A percentile compares a stretch with the other conserved stretches of the same genome.
phyloP scores from a whole-genome alignment of 345 rosid species.

The Lepidium aucheri region DNA sequence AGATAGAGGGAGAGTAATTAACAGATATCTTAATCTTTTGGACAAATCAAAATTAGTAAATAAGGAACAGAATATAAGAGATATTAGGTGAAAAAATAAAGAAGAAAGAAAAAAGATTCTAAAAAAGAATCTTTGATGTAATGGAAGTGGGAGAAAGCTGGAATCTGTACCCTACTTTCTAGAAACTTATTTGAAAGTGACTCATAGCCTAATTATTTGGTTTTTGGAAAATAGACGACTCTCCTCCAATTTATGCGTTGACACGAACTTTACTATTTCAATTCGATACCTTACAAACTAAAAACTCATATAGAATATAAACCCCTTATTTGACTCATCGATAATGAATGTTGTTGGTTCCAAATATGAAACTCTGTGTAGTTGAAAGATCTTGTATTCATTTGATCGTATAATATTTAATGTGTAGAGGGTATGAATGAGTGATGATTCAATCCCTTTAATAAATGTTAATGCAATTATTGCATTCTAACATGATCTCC shows the following conservation, averaged over 20 bases:
- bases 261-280: background rate
- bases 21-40: too few relatives aligned
- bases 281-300: background rate
- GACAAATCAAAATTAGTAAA: too few relatives aligned
- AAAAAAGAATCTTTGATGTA: background rate
- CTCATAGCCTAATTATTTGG: background rate
- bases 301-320: background rate
- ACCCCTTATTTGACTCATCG: background rate
- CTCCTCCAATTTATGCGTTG: background rate
- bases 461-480: too few relatives aligned
- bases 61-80: too few relatives aligned
- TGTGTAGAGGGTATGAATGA: background rate
- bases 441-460: too few relatives aligned
- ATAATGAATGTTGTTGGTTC: background rate
- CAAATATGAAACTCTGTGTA: background rate
- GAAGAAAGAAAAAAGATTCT: constrained; percentile 7
- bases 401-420: background rate
- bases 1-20: too few relatives aligned
- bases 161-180: constrained; percentile 22
- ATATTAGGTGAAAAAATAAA: too few relatives aligned
- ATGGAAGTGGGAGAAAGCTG: constrained; percentile 47
- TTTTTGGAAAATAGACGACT: background rate
- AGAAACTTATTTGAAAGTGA: constrained; percentile 11
- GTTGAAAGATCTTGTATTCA: background rate
- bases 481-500: too few relatives aligned